Conservation (phyloP, 2,329 filamentous ascomycete genomes). For the Dryadomyces quercus-mongolicae region DNA sequence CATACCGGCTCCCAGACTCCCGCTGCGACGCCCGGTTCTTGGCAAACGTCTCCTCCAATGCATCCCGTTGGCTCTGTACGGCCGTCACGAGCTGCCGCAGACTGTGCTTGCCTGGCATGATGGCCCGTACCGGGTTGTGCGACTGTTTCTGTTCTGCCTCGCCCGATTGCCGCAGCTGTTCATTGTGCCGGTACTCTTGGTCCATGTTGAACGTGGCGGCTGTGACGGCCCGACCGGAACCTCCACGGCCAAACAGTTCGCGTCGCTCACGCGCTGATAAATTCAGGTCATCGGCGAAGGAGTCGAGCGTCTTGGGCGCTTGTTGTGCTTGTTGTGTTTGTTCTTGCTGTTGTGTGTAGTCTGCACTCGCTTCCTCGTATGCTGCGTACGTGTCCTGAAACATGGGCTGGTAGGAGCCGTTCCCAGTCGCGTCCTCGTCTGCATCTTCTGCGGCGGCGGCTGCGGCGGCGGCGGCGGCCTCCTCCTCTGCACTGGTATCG, state of each 20-base stretch:
- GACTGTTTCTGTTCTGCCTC: conserved; percentile 58
- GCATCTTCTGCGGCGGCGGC: conserved; percentile 10
- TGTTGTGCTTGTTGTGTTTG: background rate
- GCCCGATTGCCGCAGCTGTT: conserved; percentile 57
- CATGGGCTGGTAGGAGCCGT: conserved; percentile 36
- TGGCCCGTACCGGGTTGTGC: conserved; percentile 71
- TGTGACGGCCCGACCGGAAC: conserved; percentile 30
- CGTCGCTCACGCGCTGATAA: conserved; percentile 65
- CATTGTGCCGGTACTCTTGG: conserved; percentile 74
- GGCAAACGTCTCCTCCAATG: conserved; percentile 81
- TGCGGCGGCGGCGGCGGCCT: conserved; percentile 10
- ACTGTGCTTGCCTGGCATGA: conserved; percentile 82
- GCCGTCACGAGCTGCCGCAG: conserved; percentile 78
- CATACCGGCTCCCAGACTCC: conserved; percentile 74
- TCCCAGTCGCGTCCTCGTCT: background rate
- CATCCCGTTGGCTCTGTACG: conserved; percentile 71
- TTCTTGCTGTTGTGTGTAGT: conserved; percentile 14
- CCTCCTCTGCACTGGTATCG: conserved; percentile 31
- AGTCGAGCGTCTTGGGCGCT: conserved; percentile 45
- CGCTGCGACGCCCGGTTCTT: conserved; percentile 65
- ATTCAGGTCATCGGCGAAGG: conserved; percentile 66
- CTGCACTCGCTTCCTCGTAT: conserved; percentile 19
- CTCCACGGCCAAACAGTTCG: conserved; percentile 70
- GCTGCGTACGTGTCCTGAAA: conserved; percentile 24
- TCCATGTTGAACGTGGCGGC: conserved; percentile 86